Evolutionary conservation across 2,329 filamentous ascomycete genomes (phyloP).

Genomic region (Coniochaeta sp.): DNA sequence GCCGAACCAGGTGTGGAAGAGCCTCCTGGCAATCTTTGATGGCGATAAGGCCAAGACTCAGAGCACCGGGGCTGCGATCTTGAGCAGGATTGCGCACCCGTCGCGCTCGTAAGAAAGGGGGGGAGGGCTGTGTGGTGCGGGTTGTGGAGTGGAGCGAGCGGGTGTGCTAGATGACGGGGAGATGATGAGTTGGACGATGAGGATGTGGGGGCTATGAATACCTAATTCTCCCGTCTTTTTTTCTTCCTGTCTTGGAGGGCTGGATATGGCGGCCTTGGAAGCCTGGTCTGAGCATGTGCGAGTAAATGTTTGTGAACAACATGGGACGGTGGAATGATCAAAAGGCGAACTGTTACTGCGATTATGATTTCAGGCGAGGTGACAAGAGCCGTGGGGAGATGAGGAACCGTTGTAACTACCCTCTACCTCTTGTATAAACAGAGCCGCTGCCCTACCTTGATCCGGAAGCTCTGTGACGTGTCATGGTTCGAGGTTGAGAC

Average conservation of each 20-base stretch:
- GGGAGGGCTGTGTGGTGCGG: not conserved
- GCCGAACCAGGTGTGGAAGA: constrained; percentile 93
- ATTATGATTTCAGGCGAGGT: not conserved
- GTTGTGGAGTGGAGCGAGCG: not conserved
- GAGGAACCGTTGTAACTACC: not conserved
- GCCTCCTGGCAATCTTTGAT: constrained; percentile 76
- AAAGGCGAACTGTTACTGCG: not conserved
- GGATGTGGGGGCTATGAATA: not conserved
- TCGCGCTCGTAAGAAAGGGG: not conserved
- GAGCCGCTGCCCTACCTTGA: not conserved
- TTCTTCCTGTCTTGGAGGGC: not conserved
- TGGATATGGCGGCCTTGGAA: not conserved
- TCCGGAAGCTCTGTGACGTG: not conserved
- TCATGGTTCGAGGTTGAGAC: not conserved
- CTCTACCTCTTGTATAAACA: constrained; percentile 1
- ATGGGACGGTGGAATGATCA: not conserved
- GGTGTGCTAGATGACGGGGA: not conserved
- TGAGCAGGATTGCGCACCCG: constrained; percentile 29
- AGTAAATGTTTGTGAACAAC: not conserved
- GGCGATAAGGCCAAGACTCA: constrained; percentile 45
- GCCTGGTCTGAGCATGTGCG: not conserved
- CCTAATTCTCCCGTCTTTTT: not conserved
- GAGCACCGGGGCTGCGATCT: constrained; percentile 27
- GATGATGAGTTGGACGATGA: not conserved
- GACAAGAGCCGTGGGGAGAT: not conserved